phyloP scores from a whole-genome alignment of 345 rosid genomes.

The Gynandropsis gynandra region DNA sequence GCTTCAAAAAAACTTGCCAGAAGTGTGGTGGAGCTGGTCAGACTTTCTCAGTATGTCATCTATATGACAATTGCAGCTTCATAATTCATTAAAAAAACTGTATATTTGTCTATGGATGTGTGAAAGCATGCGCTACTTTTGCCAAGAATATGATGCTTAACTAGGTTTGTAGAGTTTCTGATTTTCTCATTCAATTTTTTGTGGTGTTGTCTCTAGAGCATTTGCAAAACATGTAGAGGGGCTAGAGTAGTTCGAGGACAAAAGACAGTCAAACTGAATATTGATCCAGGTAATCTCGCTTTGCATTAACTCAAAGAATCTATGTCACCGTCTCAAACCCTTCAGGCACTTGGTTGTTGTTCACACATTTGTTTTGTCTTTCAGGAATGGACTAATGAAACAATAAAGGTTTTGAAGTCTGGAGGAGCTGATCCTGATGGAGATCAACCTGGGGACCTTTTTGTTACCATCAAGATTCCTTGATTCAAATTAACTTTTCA shows the following conservation, averaged over 20 bases:
- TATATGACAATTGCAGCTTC: neutral
- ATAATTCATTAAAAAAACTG: conserved; percentile 1
- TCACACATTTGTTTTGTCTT: conserved; percentile 18
- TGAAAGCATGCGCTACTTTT: neutral
- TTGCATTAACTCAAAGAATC: neutral
- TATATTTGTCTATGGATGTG: conserved; percentile 4
- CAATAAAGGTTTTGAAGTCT: conserved; percentile 56
- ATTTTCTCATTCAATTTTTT: conserved; percentile 12
- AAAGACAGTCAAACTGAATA: conserved; percentile 75
- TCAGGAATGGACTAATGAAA: conserved; percentile 80
- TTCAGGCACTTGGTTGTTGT: neutral
- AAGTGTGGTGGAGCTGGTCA: conserved; percentile 83
- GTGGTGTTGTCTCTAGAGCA: conserved; percentile 45
- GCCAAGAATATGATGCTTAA: conserved; percentile 8
- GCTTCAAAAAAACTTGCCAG: conserved; percentile 62
- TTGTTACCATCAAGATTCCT: conserved; percentile 66
- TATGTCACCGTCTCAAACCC: neutral
- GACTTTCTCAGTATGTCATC: conserved; percentile 53
- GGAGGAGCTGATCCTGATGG: conserved; percentile 98
- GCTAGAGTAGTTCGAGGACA: conserved; percentile 64
- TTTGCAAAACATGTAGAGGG: conserved; percentile 90
- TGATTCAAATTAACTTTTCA: conserved; percentile 5
- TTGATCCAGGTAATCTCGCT: conserved; percentile 60
- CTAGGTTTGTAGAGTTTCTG: conserved; percentile 6
- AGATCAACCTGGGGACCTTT: conserved; percentile 93